Percentiles rank a stretch among this genome's conserved stretches.
These are phyloP conservation scores for Silybum marianum DNA, from an alignment of 129 eudicot species.

Conservation along the genomic window DNA sequence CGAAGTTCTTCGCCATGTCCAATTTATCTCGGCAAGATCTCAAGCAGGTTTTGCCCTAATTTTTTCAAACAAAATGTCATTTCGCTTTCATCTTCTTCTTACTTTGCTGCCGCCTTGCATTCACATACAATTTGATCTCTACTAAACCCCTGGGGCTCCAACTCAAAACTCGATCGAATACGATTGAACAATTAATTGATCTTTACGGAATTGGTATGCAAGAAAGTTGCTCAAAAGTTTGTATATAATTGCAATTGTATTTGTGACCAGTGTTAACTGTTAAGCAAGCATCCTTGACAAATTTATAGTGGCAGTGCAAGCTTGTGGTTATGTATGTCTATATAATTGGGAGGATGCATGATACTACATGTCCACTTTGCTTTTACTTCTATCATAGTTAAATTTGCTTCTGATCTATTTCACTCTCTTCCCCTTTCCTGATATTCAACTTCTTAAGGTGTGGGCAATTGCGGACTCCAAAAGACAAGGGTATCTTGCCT, in stretches of 20 bases:
- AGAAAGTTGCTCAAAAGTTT: background rate
- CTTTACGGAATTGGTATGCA: background rate
- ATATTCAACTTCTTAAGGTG: slow-evolving; percentile 43
- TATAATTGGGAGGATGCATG: background rate
- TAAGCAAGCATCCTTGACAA: background rate
- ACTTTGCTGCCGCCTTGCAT: background rate
- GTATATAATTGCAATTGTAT: background rate
- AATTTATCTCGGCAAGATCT: slow-evolving; percentile 75
- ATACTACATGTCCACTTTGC: background rate
- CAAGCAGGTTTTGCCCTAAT: slow-evolving; percentile 57
- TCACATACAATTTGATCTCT: slow-evolving; percentile 15
- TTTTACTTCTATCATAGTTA: background rate
- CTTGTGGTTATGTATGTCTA: background rate
- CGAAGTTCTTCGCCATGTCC: slow-evolving; percentile 74
- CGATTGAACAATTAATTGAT: background rate
- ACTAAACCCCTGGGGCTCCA: background rate
- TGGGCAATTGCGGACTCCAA: slow-evolving; percentile 96
- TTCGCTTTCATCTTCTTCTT: background rate
- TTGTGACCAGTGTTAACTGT: background rate
- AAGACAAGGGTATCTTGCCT: slow-evolving; percentile 86
- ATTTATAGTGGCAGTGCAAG: background rate
- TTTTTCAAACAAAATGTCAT: background rate
- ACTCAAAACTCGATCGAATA: background rate
- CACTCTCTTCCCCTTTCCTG: no score
- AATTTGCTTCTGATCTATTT: background rate